phyloP scores from a whole-genome alignment of 2,329 filamentous ascomycete species.

The Trichoderma brevicompactum region DNA sequence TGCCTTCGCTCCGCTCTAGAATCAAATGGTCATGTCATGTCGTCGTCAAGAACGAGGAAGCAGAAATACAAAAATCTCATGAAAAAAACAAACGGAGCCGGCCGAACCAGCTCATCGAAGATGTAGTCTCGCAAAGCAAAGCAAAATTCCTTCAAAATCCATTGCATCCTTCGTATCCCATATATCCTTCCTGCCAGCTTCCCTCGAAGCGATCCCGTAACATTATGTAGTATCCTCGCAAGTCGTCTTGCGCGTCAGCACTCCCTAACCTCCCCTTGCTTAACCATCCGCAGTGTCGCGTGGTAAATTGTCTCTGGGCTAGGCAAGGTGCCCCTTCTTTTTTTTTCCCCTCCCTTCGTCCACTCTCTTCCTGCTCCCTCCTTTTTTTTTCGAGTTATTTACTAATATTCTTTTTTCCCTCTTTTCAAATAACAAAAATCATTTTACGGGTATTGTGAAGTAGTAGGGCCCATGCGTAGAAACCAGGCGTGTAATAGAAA shows the following conservation, averaged over 20 bases:
- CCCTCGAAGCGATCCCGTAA: slow-evolving; percentile 16
- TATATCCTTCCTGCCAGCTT: slow-evolving; percentile 22
- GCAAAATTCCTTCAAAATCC: slow-evolving; percentile 9
- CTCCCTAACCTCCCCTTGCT: background rate
- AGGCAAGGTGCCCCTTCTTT: background rate
- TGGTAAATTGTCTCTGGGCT: background rate
- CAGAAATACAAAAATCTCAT: slow-evolving; percentile 21
- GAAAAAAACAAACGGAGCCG: slow-evolving; percentile 19
- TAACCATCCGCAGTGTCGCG: background rate
- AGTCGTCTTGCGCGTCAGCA: slow-evolving; percentile 19
- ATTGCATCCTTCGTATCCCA: slow-evolving; percentile 15
- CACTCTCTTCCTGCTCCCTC: background rate
- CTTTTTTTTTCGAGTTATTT: slow-evolving; percentile 3
- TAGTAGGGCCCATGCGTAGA: background rate
- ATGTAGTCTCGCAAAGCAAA: slow-evolving; percentile 21
- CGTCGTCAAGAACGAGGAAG: slow-evolving; percentile 31
- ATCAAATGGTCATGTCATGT: slow-evolving; percentile 33
- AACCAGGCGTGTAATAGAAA: background rate
- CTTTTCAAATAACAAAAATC: background rate
- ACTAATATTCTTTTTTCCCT: background rate
- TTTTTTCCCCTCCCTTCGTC: background rate
- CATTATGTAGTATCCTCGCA: slow-evolving; percentile 25
- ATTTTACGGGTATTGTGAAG: slow-evolving; percentile 22
- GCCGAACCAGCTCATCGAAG: slow-evolving; percentile 9
- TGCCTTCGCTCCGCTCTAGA: slow-evolving; percentile 31